Evolutionary conservation across 805 yeast genomes (phyloP).

Genomic region (Spathaspora passalidarum): DNA sequence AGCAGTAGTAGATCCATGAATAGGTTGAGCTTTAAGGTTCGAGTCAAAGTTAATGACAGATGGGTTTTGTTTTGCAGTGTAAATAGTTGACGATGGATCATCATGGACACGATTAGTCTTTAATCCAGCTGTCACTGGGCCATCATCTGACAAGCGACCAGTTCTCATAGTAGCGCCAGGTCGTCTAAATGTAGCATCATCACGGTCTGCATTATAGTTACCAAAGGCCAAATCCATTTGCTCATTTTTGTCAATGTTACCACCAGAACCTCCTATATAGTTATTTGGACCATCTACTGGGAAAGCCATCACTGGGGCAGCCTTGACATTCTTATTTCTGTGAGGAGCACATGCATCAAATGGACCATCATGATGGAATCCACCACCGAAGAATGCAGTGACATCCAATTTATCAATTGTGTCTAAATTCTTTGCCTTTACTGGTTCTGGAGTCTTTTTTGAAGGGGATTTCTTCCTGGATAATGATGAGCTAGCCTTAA

Average conservation of each 20-base stretch:
- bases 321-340: slow-evolving; percentile 70
- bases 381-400: slow-evolving; percentile 88
- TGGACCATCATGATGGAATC: slow-evolving; percentile 98
- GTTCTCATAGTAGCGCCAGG: slow-evolving; percentile 6
- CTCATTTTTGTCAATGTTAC: slow-evolving; percentile 42
- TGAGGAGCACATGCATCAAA: slow-evolving; percentile 98
- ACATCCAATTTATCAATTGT: slow-evolving; percentile 95
- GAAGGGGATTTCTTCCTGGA: slow-evolving; percentile 30
- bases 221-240: slow-evolving; percentile 81
- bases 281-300: slow-evolving; percentile 94
- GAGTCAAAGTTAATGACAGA: slow-evolving; percentile 69
- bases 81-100: slow-evolving; percentile 20
- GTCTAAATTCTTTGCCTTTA: slow-evolving; percentile 74
- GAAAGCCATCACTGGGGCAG: slow-evolving; percentile 93
- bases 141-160: neutral
- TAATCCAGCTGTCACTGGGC: slow-evolving; percentile 5
- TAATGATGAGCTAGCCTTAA: slow-evolving; percentile 7
- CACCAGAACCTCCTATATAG: slow-evolving; percentile 68
- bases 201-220: slow-evolving; percentile 45
- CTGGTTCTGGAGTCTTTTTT: slow-evolving; percentile 39
- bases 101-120: slow-evolving; percentile 17
- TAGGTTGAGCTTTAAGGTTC: slow-evolving; percentile 59
- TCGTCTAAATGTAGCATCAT: slow-evolving; percentile 36
- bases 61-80: slow-evolving; percentile 48
- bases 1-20: slow-evolving; percentile 82